Evolutionary conservation across 164 flowering plant species (phyloP).

Genomic region (Nymphaea colorata): DNA sequence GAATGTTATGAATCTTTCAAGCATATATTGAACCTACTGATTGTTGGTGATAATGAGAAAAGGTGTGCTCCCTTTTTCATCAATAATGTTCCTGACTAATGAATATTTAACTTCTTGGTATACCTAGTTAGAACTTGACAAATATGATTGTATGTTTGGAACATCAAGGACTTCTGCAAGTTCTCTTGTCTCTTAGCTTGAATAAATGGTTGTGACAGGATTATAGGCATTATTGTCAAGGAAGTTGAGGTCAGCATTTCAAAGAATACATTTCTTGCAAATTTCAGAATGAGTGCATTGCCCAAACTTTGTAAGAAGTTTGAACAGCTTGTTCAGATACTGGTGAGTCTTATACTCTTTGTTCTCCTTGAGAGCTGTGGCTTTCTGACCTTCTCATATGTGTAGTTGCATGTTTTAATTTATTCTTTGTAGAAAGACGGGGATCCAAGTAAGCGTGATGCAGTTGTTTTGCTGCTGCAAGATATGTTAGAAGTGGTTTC

Average conservation of each 20-base stretch:
- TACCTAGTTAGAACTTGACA: no score
- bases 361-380: background rate
- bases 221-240: slow-evolving; percentile 65
- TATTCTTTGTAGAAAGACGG: slow-evolving; percentile 60
- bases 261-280: slow-evolving; percentile 64
- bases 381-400: background rate
- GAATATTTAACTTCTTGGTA: no score
- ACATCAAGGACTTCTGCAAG: no score
- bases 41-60: slow-evolving; percentile 84
- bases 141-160: no score
- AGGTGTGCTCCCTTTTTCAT: slow-evolving; percentile 27
- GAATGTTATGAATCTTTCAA: slow-evolving; percentile 95
- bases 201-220: slow-evolving; percentile 31
- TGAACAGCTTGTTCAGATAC: slow-evolving; percentile 70
- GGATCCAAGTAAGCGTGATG: slow-evolving; percentile 44
- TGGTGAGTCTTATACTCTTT: slow-evolving; percentile 46
- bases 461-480: slow-evolving; percentile 71
- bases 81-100: no score
- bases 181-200: no score
- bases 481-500: slow-evolving; percentile 98
- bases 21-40: slow-evolving; percentile 45
- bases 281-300: slow-evolving; percentile 65
- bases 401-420: background rate
- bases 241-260: slow-evolving; percentile 78
- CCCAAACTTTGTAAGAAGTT: slow-evolving; percentile 66